Evolutionary conservation across 2,329 filamentous ascomycete genomes (phyloP), one percentile per base, ranked within the genome.

Genomic region (Cladophialophora bantiana): DNA sequence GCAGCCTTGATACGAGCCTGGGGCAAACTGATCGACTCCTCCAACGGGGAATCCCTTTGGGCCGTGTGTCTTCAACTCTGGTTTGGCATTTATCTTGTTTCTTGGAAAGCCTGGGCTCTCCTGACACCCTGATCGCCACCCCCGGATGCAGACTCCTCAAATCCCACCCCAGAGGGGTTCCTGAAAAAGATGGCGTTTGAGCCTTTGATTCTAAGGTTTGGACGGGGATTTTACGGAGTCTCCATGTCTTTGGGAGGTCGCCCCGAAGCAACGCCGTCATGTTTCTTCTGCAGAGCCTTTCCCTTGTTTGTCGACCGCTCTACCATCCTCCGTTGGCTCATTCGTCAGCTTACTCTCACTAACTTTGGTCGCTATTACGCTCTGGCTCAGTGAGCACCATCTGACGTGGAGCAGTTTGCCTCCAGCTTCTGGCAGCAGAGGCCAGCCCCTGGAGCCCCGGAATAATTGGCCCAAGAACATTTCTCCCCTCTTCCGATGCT

Each of bases 171-270:
- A 59, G 18, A 45, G 18, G 34, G 38, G 32, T 38, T 26, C 20
- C 13, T 59, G 18, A 15, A 18, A 18, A 34, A 38, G 13, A 13
- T 18, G 48, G 52, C n/a, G 35, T 36, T 36, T 36, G 59, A 26
- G 20, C 6, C 10, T 55, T n/a, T 55, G 10, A 20, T 18, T 52
- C n/a, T n/a, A 52, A 53, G 50, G 53, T 7, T 64, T 32, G 26
- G 31, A 59, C 64, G 61, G 68, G 68, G 59, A 56, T 65, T 36
- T 67, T 64, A 69, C 68, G 68, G 68, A 69, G 68, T 58, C 65
- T 67, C 68, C 64, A 64, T 50, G 61, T 67, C 59, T 62, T 59
- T 55, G 61, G 34, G 53, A 4, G 12, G 32, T 13, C 26, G 12
- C 53, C 61, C 65, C 57, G 64, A 67, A 62, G 15, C 67, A 65